Evolutionary conservation across 345 rosid genomes (phyloP).

Genomic region (Reutealis trisperma): DNA sequence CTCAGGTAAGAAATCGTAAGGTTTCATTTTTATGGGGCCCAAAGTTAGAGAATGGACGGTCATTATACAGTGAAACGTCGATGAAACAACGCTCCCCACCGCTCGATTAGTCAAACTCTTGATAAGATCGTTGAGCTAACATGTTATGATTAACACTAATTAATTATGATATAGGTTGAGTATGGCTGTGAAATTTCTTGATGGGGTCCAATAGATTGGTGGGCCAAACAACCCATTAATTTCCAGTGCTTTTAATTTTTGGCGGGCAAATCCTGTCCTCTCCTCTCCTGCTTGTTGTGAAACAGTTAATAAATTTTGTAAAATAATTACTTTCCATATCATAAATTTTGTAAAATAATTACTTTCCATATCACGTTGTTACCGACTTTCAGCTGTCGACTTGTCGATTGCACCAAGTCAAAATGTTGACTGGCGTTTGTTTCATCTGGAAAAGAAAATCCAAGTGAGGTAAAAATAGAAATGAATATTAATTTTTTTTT

Average conservation of each 20-base stretch:
- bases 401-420: neutral
- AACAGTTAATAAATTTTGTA: neutral
- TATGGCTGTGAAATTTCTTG: neutral
- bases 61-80: constrained; percentile 12
- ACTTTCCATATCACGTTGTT: neutral
- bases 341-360: neutral
- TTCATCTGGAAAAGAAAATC: neutral
- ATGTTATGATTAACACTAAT: constrained; percentile 20
- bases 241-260: neutral
- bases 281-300: neutral
- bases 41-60: neutral
- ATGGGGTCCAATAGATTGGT: neutral
- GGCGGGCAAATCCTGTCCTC: constrained; percentile 1
- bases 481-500: too few relatives aligned
- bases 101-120: constrained; percentile 10
- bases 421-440: neutral
- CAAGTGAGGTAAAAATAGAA: too few relatives aligned
- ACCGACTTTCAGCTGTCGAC: neutral
- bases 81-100: neutral
- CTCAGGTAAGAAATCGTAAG: neutral
- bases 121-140: constrained; percentile 13
- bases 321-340: neutral
- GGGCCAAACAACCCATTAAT: neutral
- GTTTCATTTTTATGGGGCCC: constrained; percentile 22
- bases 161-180: constrained; percentile 2